phyloP scores from a whole-genome alignment of 225 moss, liverwort and hornwort species.

The Sphagnum tenellum region DNA sequence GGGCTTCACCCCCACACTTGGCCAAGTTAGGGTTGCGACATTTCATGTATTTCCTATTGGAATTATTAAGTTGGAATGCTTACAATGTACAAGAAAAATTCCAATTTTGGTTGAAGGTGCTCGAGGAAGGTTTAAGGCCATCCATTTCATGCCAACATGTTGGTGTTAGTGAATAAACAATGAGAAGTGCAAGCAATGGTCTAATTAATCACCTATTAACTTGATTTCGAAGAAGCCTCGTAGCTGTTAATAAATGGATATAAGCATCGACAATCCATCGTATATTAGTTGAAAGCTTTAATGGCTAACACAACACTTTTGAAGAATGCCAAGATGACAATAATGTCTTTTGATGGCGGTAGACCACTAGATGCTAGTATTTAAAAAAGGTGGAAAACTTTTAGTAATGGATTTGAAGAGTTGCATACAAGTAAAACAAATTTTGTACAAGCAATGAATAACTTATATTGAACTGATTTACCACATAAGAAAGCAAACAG shows the following conservation, averaged over 20 bases:
- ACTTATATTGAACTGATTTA: slow-evolving; percentile 27
- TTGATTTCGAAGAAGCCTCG: slow-evolving; percentile 83
- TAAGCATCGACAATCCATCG: slow-evolving; percentile 73
- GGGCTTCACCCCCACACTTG: too few species aligned
- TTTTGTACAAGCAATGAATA: slow-evolving; percentile 25
- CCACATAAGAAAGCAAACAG: slow-evolving; percentile 34
- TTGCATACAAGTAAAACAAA: slow-evolving; percentile 57
- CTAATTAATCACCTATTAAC: slow-evolving; percentile 55
- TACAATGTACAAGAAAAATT: slow-evolving; percentile 67
- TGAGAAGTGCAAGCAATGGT: slow-evolving; percentile 63
- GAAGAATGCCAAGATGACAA: slow-evolving; percentile 78
- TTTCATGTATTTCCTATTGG: neutral
- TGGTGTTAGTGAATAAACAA: slow-evolving; percentile 26
- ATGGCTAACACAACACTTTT: slow-evolving; percentile 65
- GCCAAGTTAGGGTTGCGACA: too few species aligned
- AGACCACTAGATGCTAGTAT: slow-evolving; percentile 63
- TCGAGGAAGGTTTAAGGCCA: slow-evolving; percentile 85
- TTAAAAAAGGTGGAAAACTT: slow-evolving; percentile 33
- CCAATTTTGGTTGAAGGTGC: slow-evolving; percentile 83
- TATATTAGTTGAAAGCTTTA: slow-evolving; percentile 73
- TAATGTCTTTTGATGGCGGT: slow-evolving; percentile 95
- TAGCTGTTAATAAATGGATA: slow-evolving; percentile 87
- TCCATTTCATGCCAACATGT: slow-evolving; percentile 37
- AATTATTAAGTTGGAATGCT: slow-evolving; percentile 7
- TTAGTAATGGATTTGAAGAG: slow-evolving; percentile 80